These are phyloP conservation scores for Colletotrichum zoysiae DNA, from an alignment of 2,329 filamentous ascomycete genomes.

Conservation along the genomic window DNA sequence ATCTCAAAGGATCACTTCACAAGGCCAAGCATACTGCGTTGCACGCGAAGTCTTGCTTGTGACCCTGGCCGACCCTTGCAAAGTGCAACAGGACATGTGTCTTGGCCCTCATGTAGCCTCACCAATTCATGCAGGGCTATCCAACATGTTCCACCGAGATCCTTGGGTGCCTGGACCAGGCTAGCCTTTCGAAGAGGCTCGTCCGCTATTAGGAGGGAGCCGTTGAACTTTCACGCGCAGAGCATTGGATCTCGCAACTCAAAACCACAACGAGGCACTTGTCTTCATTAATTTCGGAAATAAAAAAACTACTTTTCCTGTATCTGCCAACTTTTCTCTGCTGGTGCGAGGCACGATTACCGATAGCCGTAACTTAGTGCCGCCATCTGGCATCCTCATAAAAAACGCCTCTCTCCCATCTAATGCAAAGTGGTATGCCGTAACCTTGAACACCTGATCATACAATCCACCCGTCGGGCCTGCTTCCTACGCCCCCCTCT, in stretches of 20 bases:
- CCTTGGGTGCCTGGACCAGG: no score
- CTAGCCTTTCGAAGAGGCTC: background rate
- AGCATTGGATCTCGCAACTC: no score
- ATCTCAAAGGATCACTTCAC: background rate
- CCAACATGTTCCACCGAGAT: background rate
- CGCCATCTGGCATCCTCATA: constrained; percentile 22
- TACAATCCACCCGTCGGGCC: constrained; percentile 10
- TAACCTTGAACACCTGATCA: constrained; percentile 24
- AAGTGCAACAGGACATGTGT: background rate
- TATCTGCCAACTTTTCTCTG: constrained; percentile 3
- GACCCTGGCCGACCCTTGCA: background rate
- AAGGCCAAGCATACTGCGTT: background rate
- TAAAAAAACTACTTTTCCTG: constrained; percentile 12
- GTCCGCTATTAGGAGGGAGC: no score
- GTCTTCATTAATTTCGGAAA: background rate
- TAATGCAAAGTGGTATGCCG: constrained; percentile 41
- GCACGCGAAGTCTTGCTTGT: no score
- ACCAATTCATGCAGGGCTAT: no score
- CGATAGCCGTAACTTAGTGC: constrained; percentile 10
- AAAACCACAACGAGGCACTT: background rate
- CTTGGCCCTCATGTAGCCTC: no score
- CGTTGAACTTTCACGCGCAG: no score
- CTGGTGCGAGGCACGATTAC: constrained; percentile 7
- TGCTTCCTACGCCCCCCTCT: background rate
- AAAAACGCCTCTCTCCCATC: constrained; percentile 35